phyloP scores from a whole-genome alignment of 345 rosid species.

The Brassica cretica region DNA sequence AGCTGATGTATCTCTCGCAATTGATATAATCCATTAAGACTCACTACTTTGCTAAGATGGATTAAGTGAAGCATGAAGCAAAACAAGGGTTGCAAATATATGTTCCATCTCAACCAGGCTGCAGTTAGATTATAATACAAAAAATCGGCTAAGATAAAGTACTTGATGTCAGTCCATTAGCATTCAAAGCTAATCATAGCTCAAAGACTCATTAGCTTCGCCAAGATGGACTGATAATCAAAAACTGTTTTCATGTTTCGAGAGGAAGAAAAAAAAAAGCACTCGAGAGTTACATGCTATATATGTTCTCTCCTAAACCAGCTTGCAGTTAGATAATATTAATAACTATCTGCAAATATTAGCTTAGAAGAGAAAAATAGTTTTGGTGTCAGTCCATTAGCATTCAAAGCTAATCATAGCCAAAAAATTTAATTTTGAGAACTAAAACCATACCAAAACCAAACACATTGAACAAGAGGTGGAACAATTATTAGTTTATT shows the following conservation, averaged over 20 bases:
- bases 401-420: slow-evolving; percentile 43
- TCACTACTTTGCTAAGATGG: background rate
- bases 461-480: background rate
- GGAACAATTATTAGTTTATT: slow-evolving; percentile 12
- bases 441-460: background rate
- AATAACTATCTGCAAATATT: slow-evolving; percentile 25
- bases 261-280: background rate
- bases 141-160: slow-evolving; percentile 4
- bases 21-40: background rate
- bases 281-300: background rate
- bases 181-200: slow-evolving; percentile 42
- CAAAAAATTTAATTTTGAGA: background rate
- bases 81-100: background rate
- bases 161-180: slow-evolving; percentile 46
- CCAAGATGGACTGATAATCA: slow-evolving; percentile 58
- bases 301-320: slow-evolving; percentile 18
- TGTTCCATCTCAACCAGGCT: slow-evolving; percentile 15
- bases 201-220: slow-evolving; percentile 46
- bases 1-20: background rate
- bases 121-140: no score
- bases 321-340: slow-evolving; percentile 19
- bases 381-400: slow-evolving; percentile 47
- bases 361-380: slow-evolving; percentile 17
- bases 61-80: background rate
- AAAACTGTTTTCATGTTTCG: background rate